Conservation (phyloP, 441 rosid species). For the Theobroma grandiflorum region DNA sequence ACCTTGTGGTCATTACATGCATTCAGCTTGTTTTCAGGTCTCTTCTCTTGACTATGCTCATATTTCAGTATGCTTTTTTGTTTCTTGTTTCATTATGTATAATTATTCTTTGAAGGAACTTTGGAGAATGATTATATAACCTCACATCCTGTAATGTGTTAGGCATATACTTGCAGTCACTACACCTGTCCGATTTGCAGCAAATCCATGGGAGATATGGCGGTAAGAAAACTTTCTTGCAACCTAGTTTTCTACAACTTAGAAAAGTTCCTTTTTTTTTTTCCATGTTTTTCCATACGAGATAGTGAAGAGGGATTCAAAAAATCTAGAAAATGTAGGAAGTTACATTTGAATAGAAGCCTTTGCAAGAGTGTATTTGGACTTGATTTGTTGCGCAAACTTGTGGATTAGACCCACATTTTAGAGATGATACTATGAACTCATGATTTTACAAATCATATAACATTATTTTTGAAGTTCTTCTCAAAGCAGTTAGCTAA, state of each 20-base stretch:
- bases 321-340: background rate
- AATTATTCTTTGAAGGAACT: background rate
- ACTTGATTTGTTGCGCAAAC: background rate
- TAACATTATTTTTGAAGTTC: background rate
- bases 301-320: background rate
- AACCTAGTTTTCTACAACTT: conserved; percentile 3
- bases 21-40: conserved; percentile 82
- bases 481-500: background rate
- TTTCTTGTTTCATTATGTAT: conserved; percentile 6
- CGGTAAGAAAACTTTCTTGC: conserved; percentile 48
- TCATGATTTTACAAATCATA: background rate
- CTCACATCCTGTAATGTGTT: conserved; percentile 25
- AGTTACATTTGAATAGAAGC: background rate
- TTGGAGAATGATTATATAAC: conserved; percentile 3
- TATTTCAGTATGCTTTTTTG: background rate
- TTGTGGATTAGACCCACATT: background rate
- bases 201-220: conserved; percentile 86
- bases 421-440: background rate
- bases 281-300: conserved; percentile 15
- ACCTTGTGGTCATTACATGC: conserved; percentile 82
- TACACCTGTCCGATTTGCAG: conserved; percentile 81
- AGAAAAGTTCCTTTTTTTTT: background rate
- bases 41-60: conserved; percentile 11
- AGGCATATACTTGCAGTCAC: conserved; percentile 85
- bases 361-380: background rate